Percentiles rank a stretch among this genome's conserved stretches.
Evolutionary conservation across 2,329 filamentous ascomycete genomes (phyloP).

Genomic region (Venturia effusa): DNA sequence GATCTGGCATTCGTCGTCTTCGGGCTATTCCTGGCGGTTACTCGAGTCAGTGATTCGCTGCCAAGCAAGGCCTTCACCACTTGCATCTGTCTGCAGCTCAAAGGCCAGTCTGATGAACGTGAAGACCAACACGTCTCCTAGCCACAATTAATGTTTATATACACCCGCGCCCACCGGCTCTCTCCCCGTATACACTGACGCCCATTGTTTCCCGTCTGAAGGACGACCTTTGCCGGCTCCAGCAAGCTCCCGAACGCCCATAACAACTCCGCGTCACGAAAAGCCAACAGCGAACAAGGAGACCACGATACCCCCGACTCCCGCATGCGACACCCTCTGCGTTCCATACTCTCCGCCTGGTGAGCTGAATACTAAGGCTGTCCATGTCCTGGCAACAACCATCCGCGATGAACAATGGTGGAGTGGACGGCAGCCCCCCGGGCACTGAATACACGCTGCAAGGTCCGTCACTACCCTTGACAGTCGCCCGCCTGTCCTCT

Average conservation of each 20-base stretch:
- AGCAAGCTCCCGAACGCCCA: neutral
- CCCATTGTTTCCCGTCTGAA: no score
- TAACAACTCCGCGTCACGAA: neutral
- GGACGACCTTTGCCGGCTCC: neutral
- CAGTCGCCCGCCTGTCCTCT: neutral
- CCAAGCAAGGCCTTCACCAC: neutral
- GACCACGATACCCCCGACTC: neutral
- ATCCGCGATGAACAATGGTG: conserved; percentile 49
- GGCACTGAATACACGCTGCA: conserved; percentile 65
- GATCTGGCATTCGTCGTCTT: neutral
- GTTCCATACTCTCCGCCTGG: neutral
- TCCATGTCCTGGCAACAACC: conserved; percentile 61
- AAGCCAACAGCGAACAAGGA: neutral
- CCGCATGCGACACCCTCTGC: neutral
- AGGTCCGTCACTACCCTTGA: conserved; percentile 36
- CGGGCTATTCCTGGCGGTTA: neutral
- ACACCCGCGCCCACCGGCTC: neutral
- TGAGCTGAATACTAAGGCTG: neutral
- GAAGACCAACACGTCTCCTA: neutral
- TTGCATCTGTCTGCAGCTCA: neutral
- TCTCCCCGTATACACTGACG: neutral
- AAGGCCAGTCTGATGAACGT: conserved; percentile 1
- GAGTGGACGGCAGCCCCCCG: conserved; percentile 38
- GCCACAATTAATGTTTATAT: neutral
- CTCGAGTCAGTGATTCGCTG: neutral